Percentiles rank a stretch among this genome's conserved stretches.
Evolutionary conservation across 2,329 filamentous ascomycete genomes (phyloP).

Genomic region (Helotiales sp.): DNA sequence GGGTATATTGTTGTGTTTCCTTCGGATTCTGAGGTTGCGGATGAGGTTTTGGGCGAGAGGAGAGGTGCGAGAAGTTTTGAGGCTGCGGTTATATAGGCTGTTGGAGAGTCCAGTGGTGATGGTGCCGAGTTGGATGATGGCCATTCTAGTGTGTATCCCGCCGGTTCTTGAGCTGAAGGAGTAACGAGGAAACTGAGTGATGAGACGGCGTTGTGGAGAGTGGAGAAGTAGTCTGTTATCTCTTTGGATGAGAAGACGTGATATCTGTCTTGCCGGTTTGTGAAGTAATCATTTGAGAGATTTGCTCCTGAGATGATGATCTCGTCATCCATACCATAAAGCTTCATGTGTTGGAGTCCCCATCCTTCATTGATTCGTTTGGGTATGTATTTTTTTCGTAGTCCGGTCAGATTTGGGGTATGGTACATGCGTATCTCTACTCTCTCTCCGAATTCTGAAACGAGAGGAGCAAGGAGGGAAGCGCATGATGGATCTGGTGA

Average conservation of each 20-base stretch:
- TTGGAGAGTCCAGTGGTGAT: constrained; percentile 69
- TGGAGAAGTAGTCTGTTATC: constrained; percentile 79
- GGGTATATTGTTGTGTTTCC: constrained; percentile 77
- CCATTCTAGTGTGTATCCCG: constrained; percentile 69
- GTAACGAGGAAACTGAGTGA: constrained; percentile 79
- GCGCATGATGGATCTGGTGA: constrained; percentile 83
- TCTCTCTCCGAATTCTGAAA: constrained; percentile 81
- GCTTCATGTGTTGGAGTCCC: constrained; percentile 98
- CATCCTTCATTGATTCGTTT: constrained; percentile 95
- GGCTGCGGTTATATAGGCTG: constrained; percentile 68
- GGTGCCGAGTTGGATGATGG: constrained; percentile 71
- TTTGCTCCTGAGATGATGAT: constrained; percentile 95
- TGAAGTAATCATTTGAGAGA: constrained; percentile 91
- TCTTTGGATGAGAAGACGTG: constrained; percentile 82
- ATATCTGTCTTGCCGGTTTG: constrained; percentile 91
- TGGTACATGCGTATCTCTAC: constrained; percentile 98
- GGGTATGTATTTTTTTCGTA: constrained; percentile 81
- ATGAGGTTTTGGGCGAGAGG: constrained; percentile 44
- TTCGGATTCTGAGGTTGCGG: constrained; percentile 1
- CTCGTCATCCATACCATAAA: constrained; percentile 94
- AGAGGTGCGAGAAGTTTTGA: constrained; percentile 67
- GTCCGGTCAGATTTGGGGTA: constrained; percentile 88
- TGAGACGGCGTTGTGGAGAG: constrained; percentile 74
- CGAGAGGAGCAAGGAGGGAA: constrained; percentile 81
- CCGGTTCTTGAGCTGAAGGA: constrained; percentile 53